These are phyloP conservation scores for Aureobasidium melanogenum DNA, from an alignment of 2,329 filamentous ascomycete species.

Conservation along the genomic window DNA sequence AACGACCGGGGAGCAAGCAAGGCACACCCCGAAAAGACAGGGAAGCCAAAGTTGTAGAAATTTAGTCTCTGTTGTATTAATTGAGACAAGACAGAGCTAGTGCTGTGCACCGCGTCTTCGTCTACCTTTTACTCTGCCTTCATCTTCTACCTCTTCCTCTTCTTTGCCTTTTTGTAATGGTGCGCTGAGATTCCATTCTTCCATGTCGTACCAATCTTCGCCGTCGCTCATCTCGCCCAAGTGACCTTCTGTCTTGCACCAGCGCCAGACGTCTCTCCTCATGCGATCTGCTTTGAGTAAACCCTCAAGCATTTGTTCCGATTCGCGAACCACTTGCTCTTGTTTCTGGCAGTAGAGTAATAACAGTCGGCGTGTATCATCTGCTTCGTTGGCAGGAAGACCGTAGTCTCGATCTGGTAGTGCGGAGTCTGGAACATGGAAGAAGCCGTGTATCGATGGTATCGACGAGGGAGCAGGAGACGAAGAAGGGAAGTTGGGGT, in stretches of 20 bases:
- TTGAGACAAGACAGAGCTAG: not conserved
- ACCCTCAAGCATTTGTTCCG: constrained; percentile 58
- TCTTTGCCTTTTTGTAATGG: constrained; percentile 76
- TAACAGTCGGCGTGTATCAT: constrained; percentile 65
- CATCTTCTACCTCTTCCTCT: constrained; percentile 70
- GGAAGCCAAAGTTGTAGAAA: constrained; percentile 25
- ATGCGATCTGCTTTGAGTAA: constrained; percentile 64
- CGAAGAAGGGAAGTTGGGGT: constrained; percentile 22
- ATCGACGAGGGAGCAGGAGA: constrained; percentile 39
- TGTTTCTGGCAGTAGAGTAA: constrained; percentile 77
- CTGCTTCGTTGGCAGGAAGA: constrained; percentile 64
- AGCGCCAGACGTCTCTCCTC: constrained; percentile 61
- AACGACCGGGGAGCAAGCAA: constrained; percentile 24
- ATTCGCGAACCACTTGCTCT: constrained; percentile 69
- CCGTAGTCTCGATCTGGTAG: constrained; percentile 62
- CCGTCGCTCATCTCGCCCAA: constrained; percentile 74
- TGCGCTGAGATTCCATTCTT: constrained; percentile 67
- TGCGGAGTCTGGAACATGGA: constrained; percentile 53
- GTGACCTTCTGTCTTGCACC: constrained; percentile 72
- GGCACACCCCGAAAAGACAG: constrained; percentile 15
- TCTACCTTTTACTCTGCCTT: constrained; percentile 42
- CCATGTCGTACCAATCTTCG: constrained; percentile 81
- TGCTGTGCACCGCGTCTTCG: constrained; percentile 27
- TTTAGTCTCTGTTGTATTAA: not conserved
- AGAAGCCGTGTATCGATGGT: constrained; percentile 65